Conservation (phyloP, 139 green algal genomes). For the Auxenochlorella protothecoides region DNA sequence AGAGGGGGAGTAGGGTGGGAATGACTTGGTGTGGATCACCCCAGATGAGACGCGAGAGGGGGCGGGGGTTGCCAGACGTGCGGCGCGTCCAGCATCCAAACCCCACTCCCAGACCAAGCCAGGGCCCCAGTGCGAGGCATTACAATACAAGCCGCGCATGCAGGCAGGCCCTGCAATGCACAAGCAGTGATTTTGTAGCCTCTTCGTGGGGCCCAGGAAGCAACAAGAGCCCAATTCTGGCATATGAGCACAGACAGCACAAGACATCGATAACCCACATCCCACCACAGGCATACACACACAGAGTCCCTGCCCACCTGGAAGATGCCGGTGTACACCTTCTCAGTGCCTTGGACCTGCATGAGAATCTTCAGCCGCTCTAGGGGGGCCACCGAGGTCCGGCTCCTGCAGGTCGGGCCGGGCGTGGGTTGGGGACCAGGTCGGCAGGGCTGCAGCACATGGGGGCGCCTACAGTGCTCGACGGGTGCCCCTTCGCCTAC, state of each 20-base stretch:
- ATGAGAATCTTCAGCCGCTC: constrained; percentile 98
- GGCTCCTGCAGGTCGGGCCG: constrained; percentile 55
- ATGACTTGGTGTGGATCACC: no score
- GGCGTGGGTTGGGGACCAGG: no score
- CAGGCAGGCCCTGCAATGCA: no score
- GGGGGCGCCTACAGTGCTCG: no score
- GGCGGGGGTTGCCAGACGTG: not conserved
- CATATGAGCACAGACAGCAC: no score
- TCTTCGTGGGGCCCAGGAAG: no score
- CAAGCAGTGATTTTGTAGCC: no score
- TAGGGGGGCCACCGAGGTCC: constrained; percentile 92
- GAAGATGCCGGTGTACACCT: constrained; percentile 77
- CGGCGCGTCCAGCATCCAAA: constrained; percentile 2
- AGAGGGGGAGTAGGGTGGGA: not conserved
- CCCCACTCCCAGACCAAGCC: not conserved
- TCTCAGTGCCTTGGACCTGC: constrained; percentile 90
- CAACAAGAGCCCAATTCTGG: no score
- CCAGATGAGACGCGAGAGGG: not conserved
- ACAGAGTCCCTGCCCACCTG: constrained; percentile 40
- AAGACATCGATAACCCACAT: no score
- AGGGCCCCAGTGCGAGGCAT: not conserved
- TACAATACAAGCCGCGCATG: not conserved
- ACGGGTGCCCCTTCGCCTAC: no score
- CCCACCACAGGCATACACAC: no score
- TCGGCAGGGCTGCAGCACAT: no score